Evolutionary conservation across 441 rosid species (phyloP), one percentile per base, ranked within the genome.

Genomic region (Breynia disticha): DNA sequence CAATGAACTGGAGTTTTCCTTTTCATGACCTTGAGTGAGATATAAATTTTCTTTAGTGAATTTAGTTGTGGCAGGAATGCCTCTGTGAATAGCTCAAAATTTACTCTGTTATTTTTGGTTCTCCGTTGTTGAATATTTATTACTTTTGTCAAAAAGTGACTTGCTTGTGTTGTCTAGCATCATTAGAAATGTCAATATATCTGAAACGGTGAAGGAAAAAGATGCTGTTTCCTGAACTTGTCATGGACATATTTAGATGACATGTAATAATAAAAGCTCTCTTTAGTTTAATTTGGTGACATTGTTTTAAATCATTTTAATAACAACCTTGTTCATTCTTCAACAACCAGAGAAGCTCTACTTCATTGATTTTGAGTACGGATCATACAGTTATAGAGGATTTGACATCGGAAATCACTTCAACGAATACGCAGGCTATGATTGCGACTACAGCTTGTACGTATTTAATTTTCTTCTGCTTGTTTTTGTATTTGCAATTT

Each of bases 341-440:
- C 48, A 52, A 71, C 54, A 51, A 67, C 32, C 76, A 94, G 99
- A 74, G 77, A 83, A 76, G 62, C 95, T 90, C 53, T 82, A 90
- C 79, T 38, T 94, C 60, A 94, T 94, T 58, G 99, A 94, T 76
- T 94, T 94, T 59, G 99, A 94, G 76, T 90, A 94, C 20, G 95
- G 94, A n/a, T 90, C 99, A 32, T 90, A 90, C 79, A 94, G 73
- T 70, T 89, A 83, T 71, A 79, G 97, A 81, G 97, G 97, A 63
- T 94, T 22, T 54, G 99, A 89, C 74, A 84, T 94, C 17, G 99
- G 95, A 61, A 89, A 89, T 67, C 97, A 90, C 83, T 90, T 94
- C 87, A 84, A 76, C 50, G 99, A 90, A 77, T 94, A 83, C 56
- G 96, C 89, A 46, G 97, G 95, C 75, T 87, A 87, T 63, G 96